Conservation (phyloP, 2,329 filamentous ascomycete genomes). For the Pestalotiopsis sp. region DNA sequence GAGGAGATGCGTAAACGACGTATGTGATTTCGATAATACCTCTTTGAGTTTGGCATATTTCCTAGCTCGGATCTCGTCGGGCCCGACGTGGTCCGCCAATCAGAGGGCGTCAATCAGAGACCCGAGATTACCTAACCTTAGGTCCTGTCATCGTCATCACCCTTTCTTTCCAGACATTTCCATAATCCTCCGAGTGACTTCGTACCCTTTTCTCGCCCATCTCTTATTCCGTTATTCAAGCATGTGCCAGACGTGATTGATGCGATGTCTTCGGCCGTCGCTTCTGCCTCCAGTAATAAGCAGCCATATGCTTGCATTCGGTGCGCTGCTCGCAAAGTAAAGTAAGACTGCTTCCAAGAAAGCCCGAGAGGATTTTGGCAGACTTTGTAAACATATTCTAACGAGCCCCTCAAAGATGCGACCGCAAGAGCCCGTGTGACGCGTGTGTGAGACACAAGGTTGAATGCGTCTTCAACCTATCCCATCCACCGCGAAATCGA, state of each 20-base stretch:
- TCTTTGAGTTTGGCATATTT: background rate
- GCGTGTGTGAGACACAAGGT: slow-evolving; percentile 31
- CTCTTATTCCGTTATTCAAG: background rate
- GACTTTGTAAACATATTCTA: slow-evolving; percentile 24
- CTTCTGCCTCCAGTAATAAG: background rate
- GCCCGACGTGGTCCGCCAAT: slow-evolving; percentile 10
- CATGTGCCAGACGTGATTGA: background rate
- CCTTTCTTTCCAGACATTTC: background rate
- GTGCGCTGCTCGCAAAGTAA: slow-evolving; percentile 35
- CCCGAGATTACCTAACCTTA: background rate
- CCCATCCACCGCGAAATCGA: slow-evolving; percentile 20
- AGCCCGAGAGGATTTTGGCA: slow-evolving; percentile 31
- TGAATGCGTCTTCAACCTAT: slow-evolving; percentile 26
- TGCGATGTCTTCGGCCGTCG: background rate
- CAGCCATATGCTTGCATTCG: slow-evolving; percentile 20
- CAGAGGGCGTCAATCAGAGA: background rate
- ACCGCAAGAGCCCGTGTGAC: slow-evolving; percentile 36
- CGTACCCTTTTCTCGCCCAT: background rate
- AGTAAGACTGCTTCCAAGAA: slow-evolving; percentile 14
- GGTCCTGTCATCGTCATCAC: background rate
- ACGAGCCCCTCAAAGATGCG: slow-evolving; percentile 23
- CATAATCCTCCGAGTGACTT: background rate
- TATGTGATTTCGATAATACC: background rate
- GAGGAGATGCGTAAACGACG: background rate
- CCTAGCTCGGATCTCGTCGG: slow-evolving; percentile 1